Evolutionary conservation across 805 yeast species (phyloP), one percentile per base, ranked within the genome.

Genomic region (Kluyveromyces nonfermentans): DNA sequence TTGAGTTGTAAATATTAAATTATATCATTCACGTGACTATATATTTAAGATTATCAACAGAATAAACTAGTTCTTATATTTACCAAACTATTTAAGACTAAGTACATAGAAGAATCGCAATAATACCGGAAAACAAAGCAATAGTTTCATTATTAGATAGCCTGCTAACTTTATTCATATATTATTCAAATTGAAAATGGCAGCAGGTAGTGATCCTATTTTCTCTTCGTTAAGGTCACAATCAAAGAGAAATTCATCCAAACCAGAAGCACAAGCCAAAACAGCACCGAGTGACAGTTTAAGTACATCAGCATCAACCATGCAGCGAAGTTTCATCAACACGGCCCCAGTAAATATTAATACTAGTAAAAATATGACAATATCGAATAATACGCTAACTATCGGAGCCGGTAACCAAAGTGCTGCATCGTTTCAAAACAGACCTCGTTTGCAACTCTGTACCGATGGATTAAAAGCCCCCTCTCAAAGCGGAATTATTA

Each of bases 321-420:
- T 14, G 7, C 32, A 15, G 18, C 10, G 30, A 14, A 33, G 19
- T 19, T n/a, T 33, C 12, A 22, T 28, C 6, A 22, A 17, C 15
- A 28, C 12, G 7, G 34, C 22, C 10, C 15, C 34, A 28, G n/a
- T 22, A n/a, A 22, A 35, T 20, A 16, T 20, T 7, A 16, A 17
- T 35, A n/a, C 44, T 16, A 30, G 33, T n/a, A 39, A 35, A 16
- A 46, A 38, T 31, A 36, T 46, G 38, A 36, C 36, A 20, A 46
- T 46, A 14, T 41, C 36, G 17, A 46, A 40, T 28, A 46, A 46
- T 31, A 46, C 49, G 5, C 32, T 46, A 10, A 46, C 40, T 2
- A 46, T 46, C 15, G 49, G 49, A 9, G 45, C 41, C 14, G 14
- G 46, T 20, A 34, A 15, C 14, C 35, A 33, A 31, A n/a, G 10